Evolutionary conservation across 306 rosid species (phyloP).

Genomic region (Fragaria vesca): DNA sequence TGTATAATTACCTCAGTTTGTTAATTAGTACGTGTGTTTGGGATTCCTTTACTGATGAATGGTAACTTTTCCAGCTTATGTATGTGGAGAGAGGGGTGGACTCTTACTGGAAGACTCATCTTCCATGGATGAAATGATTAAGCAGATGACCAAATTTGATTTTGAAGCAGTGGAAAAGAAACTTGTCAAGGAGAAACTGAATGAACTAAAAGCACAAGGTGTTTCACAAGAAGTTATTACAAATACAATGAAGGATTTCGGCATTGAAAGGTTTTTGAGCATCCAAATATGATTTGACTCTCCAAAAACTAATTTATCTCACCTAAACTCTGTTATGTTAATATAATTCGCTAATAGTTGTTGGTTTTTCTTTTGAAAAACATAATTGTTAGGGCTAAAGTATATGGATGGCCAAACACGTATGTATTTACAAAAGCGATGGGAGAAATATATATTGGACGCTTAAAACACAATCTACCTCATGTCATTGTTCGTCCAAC

Average conservation of each 20-base stretch:
- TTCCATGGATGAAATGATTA: constrained; percentile 7
- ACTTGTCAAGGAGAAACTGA: constrained; percentile 16
- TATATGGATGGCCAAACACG: constrained; percentile 46
- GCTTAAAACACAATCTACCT: constrained; percentile 17
- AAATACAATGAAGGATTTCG: constrained; percentile 14
- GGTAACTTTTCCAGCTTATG: constrained; percentile 18
- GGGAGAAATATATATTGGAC: constrained; percentile 39
- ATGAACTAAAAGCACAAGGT: constrained; percentile 6
- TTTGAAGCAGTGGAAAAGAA: constrained; percentile 14
- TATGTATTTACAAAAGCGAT: constrained; percentile 43
- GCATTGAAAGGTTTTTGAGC: constrained; percentile 19
- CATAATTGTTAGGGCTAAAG: constrained; percentile 26
- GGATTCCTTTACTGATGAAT: not conserved
- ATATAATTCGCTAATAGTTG: not conserved
- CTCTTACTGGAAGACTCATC: constrained; percentile 12
- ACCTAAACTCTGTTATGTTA: not conserved
- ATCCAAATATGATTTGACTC: not conserved
- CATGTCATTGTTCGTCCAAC: constrained; percentile 29
- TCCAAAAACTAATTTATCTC: not conserved
- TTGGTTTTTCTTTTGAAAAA: not conserved
- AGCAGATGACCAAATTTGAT: constrained; percentile 8
- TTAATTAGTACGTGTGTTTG: not conserved
- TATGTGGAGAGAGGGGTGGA: constrained; percentile 23
- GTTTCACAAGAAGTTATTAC: constrained; percentile 1
- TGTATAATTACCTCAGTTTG: not conserved